Evolutionary conservation across 2,329 filamentous ascomycete species (phyloP), one percentile per base, ranked within the genome.

Genomic region (Thielaviopsis punctulata): DNA sequence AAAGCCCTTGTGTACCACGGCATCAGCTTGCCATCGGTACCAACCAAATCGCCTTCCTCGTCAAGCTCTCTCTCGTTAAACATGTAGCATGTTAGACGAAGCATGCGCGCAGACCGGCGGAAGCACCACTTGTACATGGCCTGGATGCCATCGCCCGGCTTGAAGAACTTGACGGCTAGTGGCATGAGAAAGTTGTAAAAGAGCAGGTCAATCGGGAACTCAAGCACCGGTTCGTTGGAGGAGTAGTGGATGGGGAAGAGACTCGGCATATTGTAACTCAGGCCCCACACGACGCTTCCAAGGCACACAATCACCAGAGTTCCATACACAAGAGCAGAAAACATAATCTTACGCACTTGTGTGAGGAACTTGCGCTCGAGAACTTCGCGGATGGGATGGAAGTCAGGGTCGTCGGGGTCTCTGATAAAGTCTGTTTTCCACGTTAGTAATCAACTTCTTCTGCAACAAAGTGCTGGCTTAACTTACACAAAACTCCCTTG

Each of bases 101-200:
- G 70, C 41, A 73, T 69, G 49, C 86, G 76, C 12, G 89, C 92
- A 62, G 89, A 95, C 59, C 77, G 80, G 58, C 84, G 82, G 68
- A 98, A 95, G 87, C 92, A 98, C 90, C 90, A 96, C 7, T 80
- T 82, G 63, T 95, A 98, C 72, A 95, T 82, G 52, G 75, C 71
- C 59, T 94, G 84, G 2, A 98, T 70, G 0, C 79, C 83, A 61
- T 94, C 84, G 49, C 86, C 87, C 1, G 90, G 89, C 62, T 84
- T 86, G 66, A 95, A 82, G 59, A 87, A 81, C 59, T 79, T 83
- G 59, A 96, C 79, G 12, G 89, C 81, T 48, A 95, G 69, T 0
- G 92, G 92, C 72, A 95, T 92, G 46, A 95, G 70, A 64, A 95
- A 94, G 66, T 96, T 96, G 73, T 95, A 98, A 63, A 96, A 92